Base-by-base conservation (phyloP, 352 stramenopile genomes). In the Stramenopiles sp. region DNA sequence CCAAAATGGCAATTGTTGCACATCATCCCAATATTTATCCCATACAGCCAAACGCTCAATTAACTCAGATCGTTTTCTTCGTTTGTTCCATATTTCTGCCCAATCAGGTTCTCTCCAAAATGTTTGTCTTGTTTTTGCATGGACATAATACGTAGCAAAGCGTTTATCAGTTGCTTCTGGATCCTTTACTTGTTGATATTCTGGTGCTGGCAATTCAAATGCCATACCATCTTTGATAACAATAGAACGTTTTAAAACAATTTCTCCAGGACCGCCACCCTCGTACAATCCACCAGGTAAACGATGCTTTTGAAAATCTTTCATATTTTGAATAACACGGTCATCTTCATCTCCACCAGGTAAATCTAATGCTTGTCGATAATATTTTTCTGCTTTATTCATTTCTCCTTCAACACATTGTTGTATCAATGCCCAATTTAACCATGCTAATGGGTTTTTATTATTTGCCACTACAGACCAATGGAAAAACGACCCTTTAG, bases 391-490 rank as follows among this genome's bases (percentile, higher is more conserved):
- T 0, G 84, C 83, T 31, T 79, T 74, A 76, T 86, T 82, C 73
- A 83, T 86, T 65, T 86, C 78, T 30, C 63, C 78, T 73, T 83
- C 80, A 43, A 88, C 80, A 73, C 78, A 84, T 81, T 88, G 84
- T 63, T 87, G 83, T 6, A 88, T 63, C 27, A 88, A 74, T 30
- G 84, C 83, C 80, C 83, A 88, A 76, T 88, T 87, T 31, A 88
- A 78, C 13, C 86, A 80, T 7, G 81, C 79, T 32, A 83, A 78
- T 1, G 83, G 43, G 80, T 85, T 83, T 74, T 85, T 82, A 7
- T 81, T 63, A 82, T 87, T 79, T 0, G 81, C 80, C 73, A 86
- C 79, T 0, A 86, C 80, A 31, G 82, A 80, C 82, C 82, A 88
- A 63, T 83, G 81, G 81, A 86, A 88, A 78, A 86, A 86, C 74